Evolutionary conservation across 768 basidiomycete genomes (phyloP), one percentile per base, ranked within the genome.

Genomic region (Mycena capillaripes): DNA sequence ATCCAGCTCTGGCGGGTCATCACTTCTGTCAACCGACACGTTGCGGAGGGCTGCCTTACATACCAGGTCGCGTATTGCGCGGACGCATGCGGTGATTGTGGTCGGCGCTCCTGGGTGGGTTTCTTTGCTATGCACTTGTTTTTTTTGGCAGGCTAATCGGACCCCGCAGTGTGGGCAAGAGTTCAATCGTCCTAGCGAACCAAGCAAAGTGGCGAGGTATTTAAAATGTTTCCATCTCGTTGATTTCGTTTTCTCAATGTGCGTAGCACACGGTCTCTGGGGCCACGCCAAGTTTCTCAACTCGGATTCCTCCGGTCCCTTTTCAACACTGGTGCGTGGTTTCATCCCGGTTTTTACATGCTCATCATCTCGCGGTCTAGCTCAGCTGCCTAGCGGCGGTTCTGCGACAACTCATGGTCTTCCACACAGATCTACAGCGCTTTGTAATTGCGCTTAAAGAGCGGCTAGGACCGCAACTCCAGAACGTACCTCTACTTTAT

Each of bases 221-320:
- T 19, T 44, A 9, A 4, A 14, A 27, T 16, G 19, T 32, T n/a
- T n/a, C 14, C 36, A 17, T 60, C 4, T 9, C 90, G 75, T 78
- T 85, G 68, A 5, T 46, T 38, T 72, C 34, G n/a, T 52, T n/a
- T 19, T 42, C 11, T 66, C 36, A 50, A 53, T 32, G 63, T 55
- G 14, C 19, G 12, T 58, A 90, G 89, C 87, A 25, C 91, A 92
- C 73, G 92, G 92, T 5, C 84, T 93, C 7, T 94, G 92, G 92
- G 92, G 92, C 17, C 92, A 93, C 72, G 92, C 92, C 9, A 93
- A 93, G 80, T 93, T 93, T 72, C 89, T 92, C 74, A 87, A 83
- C 58, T 84, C 86, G 8, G 89, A 91, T 64, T 72, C 74, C 1
- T 88, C 91, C 3, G 90, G 92, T 4, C 93, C 93, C 19, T 94